phyloP scores from a whole-genome alignment of 2,329 filamentous ascomycete genomes.

The Scedosporium minutisporum region DNA sequence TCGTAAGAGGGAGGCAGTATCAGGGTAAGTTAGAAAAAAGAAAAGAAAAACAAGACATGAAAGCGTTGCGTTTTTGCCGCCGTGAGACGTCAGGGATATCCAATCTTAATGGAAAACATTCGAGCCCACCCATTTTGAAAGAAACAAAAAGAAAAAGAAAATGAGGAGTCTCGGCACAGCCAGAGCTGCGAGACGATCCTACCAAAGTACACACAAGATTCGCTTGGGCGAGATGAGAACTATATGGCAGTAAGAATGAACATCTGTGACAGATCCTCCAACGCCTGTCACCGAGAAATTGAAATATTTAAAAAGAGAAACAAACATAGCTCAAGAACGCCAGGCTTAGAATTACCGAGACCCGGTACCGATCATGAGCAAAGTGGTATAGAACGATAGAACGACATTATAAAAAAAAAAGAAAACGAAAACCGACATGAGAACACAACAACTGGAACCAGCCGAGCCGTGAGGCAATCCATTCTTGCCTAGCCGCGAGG shows the following conservation, averaged over 20 bases:
- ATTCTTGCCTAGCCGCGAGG: slow-evolving; percentile 8
- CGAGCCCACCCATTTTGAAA: neutral
- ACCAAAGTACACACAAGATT: neutral
- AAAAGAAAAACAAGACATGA: neutral
- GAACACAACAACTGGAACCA: neutral
- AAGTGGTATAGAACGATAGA: neutral
- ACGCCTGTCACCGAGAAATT: neutral
- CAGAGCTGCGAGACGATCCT: neutral
- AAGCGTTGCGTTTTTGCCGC: neutral
- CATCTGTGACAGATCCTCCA: neutral
- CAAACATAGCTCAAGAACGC: neutral
- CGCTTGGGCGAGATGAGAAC: neutral
- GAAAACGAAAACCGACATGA: neutral
- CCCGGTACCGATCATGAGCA: neutral
- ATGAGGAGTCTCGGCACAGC: neutral
- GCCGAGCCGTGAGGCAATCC: slow-evolving; percentile 7
- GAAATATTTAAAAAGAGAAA: neutral
- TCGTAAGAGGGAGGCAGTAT: neutral
- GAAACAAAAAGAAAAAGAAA: neutral
- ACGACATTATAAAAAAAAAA: neutral
- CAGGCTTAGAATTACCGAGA: neutral
- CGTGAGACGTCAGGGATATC: slow-evolving; percentile 4
- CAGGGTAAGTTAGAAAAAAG: neutral
- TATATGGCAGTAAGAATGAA: neutral
- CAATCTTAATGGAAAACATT: neutral